These are phyloP conservation scores for Xylaria acuta DNA, from an alignment of 495 filamentous ascomycete species.

Conservation along the genomic window DNA sequence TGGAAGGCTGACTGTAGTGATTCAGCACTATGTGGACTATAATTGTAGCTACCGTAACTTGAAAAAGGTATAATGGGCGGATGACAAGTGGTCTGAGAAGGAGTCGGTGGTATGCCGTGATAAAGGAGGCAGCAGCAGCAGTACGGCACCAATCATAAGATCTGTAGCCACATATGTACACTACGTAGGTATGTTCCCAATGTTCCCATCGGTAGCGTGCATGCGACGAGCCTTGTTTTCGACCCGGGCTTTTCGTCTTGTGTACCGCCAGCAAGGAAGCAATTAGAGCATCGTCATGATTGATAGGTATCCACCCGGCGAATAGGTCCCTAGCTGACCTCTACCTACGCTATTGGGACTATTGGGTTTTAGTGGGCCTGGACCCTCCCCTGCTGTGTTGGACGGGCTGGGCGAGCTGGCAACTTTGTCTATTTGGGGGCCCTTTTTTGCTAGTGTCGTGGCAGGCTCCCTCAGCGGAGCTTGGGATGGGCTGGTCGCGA, in stretches of 20 bases:
- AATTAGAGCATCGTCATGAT: constrained; percentile 16
- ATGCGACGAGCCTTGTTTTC: constrained; percentile 14
- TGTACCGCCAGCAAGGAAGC: constrained; percentile 17
- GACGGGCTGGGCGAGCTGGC: neutral
- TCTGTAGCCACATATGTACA: too few relatives aligned
- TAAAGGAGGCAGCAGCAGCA: neutral
- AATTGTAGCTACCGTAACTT: neutral
- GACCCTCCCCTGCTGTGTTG: neutral
- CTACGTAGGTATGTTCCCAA: neutral
- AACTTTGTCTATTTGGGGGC: neutral
- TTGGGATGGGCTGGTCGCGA: neutral
- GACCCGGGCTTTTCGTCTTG: constrained; percentile 19
- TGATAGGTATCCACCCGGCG: constrained; percentile 5
- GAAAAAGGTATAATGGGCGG: neutral
- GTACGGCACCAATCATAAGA: neutral
- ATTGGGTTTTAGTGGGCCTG: constrained; percentile 9
- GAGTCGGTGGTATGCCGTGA: neutral
- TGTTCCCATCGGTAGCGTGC: neutral
- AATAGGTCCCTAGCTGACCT: constrained; percentile 1
- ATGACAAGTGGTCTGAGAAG: neutral
- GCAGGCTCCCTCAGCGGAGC: constrained; percentile 11
- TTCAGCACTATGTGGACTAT: neutral
- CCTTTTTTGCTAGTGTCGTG: neutral
- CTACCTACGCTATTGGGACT: constrained; percentile 8
- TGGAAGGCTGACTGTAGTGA: neutral